A percentile compares a stretch with the other conserved stretches of the same genome.
Conservation (phyloP, 164 flowering plant species). For the Macadamia tetraphylla region DNA sequence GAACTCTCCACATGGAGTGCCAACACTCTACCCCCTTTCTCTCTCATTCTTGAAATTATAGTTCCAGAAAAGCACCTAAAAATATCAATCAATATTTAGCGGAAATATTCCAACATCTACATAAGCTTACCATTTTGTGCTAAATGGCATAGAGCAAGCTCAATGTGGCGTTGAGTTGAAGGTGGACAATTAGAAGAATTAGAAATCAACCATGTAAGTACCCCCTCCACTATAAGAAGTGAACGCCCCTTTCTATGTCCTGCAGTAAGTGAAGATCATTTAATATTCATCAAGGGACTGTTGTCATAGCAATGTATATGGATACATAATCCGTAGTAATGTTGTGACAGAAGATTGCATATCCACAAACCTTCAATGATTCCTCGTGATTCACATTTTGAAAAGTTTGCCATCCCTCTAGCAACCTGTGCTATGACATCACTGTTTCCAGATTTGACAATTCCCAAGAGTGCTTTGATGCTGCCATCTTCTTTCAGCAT, state of each 20-base stretch:
- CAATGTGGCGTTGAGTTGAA: conserved; percentile 75
- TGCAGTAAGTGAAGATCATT: conserved; percentile 20
- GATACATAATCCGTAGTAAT: not conserved
- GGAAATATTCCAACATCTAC: not conserved
- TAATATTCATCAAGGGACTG: not conserved
- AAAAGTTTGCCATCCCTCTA: conserved; percentile 84
- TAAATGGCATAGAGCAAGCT: conserved; percentile 87
- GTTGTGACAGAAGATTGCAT: conserved; percentile 1
- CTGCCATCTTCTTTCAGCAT: conserved; percentile 67
- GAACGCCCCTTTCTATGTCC: conserved; percentile 72
- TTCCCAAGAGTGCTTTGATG: conserved; percentile 62
- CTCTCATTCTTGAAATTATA: no score
- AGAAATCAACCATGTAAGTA: conserved; percentile 62
- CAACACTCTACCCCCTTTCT: no score
- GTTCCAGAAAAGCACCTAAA: not conserved
- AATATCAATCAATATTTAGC: not conserved
- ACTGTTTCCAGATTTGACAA: conserved; percentile 50
- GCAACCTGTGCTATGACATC: conserved; percentile 83
- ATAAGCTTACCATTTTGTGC: conserved; percentile 70
- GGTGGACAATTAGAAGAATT: conserved; percentile 40
- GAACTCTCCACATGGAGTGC: no score
- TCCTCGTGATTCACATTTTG: conserved; percentile 86
- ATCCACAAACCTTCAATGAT: conserved; percentile 54
- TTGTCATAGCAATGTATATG: not conserved
- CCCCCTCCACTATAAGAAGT: conserved; percentile 69